Evolutionary conservation across 495 filamentous ascomycete species (phyloP).

Genomic region (Cercophora samala): DNA sequence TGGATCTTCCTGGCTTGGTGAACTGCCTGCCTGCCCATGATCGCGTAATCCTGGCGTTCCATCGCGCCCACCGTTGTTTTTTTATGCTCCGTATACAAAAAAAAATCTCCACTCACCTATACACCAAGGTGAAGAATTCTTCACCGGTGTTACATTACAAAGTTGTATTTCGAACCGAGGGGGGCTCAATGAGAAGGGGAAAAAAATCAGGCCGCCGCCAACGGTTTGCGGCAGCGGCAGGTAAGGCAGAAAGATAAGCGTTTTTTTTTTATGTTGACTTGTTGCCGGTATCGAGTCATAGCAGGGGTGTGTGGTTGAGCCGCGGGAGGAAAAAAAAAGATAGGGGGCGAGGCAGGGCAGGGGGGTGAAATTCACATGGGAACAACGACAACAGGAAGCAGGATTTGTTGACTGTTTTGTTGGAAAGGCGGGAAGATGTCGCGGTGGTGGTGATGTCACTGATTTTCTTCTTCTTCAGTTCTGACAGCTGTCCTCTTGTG

Average conservation of each 20-base stretch:
- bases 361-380: not conserved
- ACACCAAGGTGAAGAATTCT: not conserved
- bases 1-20: not conserved
- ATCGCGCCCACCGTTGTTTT: not conserved
- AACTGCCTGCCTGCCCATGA: no score
- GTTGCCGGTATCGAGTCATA: not conserved
- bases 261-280: not conserved
- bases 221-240: not conserved
- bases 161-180: conserved; percentile 4
- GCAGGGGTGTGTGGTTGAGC: not conserved
- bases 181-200: not conserved
- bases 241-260: not conserved
- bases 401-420: not conserved
- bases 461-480: not conserved
- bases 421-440: not conserved
- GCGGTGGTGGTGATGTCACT: not conserved
- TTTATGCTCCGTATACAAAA: not conserved
- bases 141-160: not conserved
- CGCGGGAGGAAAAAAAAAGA: not conserved
- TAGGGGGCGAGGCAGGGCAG: not conserved
- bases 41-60: conserved; percentile 3
- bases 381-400: not conserved
- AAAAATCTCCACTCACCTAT: not conserved
- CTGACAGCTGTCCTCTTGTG: not conserved
- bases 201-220: not conserved